Evolutionary conservation across 2,329 filamentous ascomycete genomes (phyloP), one percentile per base, ranked within the genome.

Genomic region (Madurella mycetomatis): DNA sequence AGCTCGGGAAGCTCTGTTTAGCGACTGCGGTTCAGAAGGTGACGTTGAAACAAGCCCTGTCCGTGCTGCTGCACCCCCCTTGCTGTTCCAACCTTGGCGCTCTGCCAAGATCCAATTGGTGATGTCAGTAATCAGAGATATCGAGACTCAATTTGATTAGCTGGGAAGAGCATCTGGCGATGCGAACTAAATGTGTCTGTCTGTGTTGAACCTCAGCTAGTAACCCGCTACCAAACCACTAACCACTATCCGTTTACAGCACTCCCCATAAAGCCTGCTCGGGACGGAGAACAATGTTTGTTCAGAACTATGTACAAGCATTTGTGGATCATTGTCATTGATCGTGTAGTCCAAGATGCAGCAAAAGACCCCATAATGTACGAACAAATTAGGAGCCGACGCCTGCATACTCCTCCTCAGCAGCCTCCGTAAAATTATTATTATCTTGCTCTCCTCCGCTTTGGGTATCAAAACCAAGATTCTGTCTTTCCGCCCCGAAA

Each of bases 1-100:
- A 51, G 32, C 49, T 47, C 17, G 43, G 34, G 40, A 31, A 47
- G 52, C 51, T 54, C 48, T 44, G 51, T 31, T 34, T 15, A 32
- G 41, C 42, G 45, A 56, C 52, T 47, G n/a, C 37, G 49, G 34
- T 34, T 32, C 47, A 18, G 41, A 19, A 52, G 53, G 53, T 60
- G 59, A 61, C 54, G 59, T 58, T 61, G 53, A 54, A 57, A 58
- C 52, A 56, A 59, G 50, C 47, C 53, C 43, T 55, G 53, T 25
- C 32, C 43, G 51, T 46, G 51, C 42, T 37, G 42, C 54, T 53
- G 50, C 47, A 37, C 13, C 9, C 34, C 34, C 34, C 13, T 37
- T 4, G 2, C 34, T 4, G 13, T 15, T 4, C 13, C 34, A 37
- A 9, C 34, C 34, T 37, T 37, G 34, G 34, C 34, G 4, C 34